Conservation (phyloP, 2,329 filamentous ascomycete genomes). For the Sporothrix dimorphospora region DNA sequence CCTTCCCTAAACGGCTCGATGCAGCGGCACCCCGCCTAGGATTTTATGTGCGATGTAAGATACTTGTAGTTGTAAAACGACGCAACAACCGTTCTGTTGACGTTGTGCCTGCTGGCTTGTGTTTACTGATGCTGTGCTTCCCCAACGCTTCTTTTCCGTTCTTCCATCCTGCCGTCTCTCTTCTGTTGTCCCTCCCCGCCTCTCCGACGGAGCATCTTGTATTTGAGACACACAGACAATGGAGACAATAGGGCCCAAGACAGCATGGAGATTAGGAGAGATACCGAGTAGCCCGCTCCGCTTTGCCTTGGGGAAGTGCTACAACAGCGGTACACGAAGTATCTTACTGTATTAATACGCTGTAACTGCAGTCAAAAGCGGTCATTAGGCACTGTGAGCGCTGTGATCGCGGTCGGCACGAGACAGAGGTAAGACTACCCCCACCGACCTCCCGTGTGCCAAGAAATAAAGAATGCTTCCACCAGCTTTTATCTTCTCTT, state of each 20-base stretch:
- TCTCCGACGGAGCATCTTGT: not conserved
- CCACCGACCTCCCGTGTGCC: constrained; percentile 17
- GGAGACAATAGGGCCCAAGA: not conserved
- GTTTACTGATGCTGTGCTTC: not conserved
- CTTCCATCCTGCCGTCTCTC: not conserved
- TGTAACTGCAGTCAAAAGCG: too few species aligned
- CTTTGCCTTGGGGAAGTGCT: not conserved
- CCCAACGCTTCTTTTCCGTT: not conserved
- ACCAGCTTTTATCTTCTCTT: not conserved
- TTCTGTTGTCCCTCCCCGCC: not conserved
- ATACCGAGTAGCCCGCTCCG: not conserved
- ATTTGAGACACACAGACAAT: not conserved
- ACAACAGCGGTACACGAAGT: not conserved
- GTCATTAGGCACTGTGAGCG: too few species aligned
- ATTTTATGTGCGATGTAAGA: not conserved
- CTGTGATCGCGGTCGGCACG: not conserved
- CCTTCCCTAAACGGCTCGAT: constrained; percentile 1
- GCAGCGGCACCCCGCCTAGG: not conserved
- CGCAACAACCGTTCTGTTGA: not conserved
- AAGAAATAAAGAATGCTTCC: constrained; percentile 15
- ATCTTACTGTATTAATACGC: too few species aligned
- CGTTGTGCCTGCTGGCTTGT: too few species aligned
- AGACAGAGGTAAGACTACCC: not conserved
- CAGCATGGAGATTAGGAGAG: constrained; percentile 22
- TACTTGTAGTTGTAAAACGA: not conserved